phyloP scores from a whole-genome alignment of 805 yeast species.

The Yarrowia sp. region DNA sequence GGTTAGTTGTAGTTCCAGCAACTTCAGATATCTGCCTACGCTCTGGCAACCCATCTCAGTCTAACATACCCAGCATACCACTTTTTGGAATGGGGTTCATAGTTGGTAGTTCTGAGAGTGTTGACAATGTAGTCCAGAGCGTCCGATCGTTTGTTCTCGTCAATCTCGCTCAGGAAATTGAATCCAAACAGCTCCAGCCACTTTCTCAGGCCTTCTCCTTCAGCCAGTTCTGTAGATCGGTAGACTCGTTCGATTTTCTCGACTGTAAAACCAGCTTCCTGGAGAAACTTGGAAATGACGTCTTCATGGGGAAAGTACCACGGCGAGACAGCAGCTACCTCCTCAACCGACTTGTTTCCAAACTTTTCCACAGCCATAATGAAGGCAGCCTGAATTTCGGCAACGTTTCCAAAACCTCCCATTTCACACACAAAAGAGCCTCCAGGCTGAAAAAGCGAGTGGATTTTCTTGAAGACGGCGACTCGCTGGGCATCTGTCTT shows the following conservation, averaged over 20 bases:
- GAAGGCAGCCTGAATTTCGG: constrained; percentile 32
- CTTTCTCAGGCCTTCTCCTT: constrained; percentile 28
- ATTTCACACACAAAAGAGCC: constrained; percentile 32
- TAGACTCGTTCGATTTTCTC: constrained; percentile 30
- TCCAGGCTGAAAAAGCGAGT: constrained; percentile 27
- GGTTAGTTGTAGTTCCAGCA: too few species aligned
- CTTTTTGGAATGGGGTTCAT: constrained; percentile 23
- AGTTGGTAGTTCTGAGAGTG: constrained; percentile 25
- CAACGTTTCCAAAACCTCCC: constrained; percentile 34
- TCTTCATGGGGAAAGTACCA: constrained; percentile 31
- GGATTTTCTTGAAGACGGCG: constrained; percentile 28
- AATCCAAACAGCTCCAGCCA: constrained; percentile 35
- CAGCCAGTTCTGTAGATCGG: constrained; percentile 31
- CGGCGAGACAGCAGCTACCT: constrained; percentile 28
- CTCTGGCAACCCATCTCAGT: constrained; percentile 29
- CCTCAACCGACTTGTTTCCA: constrained; percentile 19
- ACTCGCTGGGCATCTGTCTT: constrained; percentile 26
- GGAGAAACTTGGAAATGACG: constrained; percentile 25
- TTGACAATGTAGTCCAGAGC: constrained; percentile 29
- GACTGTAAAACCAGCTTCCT: constrained; percentile 31
- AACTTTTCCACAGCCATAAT: constrained; percentile 24
- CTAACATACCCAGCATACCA: constrained; percentile 32
- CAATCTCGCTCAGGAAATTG: constrained; percentile 27
- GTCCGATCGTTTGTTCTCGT: background rate
- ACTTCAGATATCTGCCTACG: too few species aligned